phyloP scores from a whole-genome alignment of 2,329 filamentous ascomycete genomes.

The Apiospora marii region DNA sequence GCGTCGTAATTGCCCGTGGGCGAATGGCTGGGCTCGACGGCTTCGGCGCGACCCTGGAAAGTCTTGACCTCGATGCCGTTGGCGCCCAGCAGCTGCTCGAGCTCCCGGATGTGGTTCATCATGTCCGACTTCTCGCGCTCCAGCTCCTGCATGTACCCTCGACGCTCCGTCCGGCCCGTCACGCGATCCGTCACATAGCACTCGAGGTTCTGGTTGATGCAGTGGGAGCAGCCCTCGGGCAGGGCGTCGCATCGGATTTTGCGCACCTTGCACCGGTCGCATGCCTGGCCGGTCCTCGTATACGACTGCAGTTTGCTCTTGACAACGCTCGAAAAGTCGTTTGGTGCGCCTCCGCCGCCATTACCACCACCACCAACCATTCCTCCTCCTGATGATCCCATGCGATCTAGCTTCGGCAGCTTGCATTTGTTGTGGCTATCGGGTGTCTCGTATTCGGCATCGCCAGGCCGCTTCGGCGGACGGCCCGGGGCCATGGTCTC shows the following conservation, averaged over 20 bases:
- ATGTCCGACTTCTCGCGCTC: conserved; percentile 77
- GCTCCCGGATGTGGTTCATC: conserved; percentile 69
- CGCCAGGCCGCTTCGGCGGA: conserved; percentile 53
- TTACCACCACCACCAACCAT: not conserved
- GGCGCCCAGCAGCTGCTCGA: conserved; percentile 71
- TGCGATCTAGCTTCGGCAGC: conserved; percentile 56
- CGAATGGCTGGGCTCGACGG: conserved; percentile 33
- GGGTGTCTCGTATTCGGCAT: conserved; percentile 44
- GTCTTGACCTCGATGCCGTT: conserved; percentile 68
- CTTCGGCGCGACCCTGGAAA: conserved; percentile 48
- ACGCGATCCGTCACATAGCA: conserved; percentile 89
- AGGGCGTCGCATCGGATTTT: conserved; percentile 89
- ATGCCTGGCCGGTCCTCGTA: conserved; percentile 80
- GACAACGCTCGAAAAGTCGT: conserved; percentile 63
- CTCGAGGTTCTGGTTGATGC: conserved; percentile 76
- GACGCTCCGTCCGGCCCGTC: conserved; percentile 78
- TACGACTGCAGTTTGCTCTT: conserved; percentile 64
- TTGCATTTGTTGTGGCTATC: conserved; percentile 54
- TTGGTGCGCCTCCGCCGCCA: conserved; percentile 40
- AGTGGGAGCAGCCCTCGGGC: conserved; percentile 83
- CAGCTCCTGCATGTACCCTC: conserved; percentile 80
- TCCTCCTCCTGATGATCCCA: conserved; percentile 27
- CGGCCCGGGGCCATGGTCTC: conserved; percentile 50
- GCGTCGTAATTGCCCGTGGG: conserved; percentile 25
- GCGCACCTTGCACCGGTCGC: conserved; percentile 88